A percentile compares a stretch with the other conserved stretches of the same genome.
Evolutionary conservation across 768 basidiomycete species (phyloP).

Genomic region (Leccinum pellstonianum): DNA sequence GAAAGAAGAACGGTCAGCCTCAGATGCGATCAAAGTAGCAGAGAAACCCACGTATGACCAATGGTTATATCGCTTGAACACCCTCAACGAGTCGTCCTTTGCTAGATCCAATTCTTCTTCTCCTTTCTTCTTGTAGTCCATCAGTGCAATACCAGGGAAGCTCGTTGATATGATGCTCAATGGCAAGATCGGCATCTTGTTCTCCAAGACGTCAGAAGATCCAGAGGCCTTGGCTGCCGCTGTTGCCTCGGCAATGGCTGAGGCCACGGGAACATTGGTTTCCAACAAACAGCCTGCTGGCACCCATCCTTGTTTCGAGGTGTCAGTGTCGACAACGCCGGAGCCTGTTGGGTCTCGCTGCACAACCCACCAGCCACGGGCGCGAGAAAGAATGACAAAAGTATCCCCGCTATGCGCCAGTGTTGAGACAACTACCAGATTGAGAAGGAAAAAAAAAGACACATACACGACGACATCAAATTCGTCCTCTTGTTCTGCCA

Average conservation of each 20-base stretch:
- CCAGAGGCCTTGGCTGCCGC: slow-evolving; percentile 53
- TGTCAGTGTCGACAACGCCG: slow-evolving; percentile 73
- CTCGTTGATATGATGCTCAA: slow-evolving; percentile 94
- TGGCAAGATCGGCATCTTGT: slow-evolving; percentile 81
- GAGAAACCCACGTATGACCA: slow-evolving; percentile 79
- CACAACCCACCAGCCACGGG: slow-evolving; percentile 99
- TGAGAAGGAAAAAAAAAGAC: slow-evolving; percentile 1
- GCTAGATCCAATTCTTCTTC: slow-evolving; percentile 87
- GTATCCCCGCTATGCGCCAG: slow-evolving; percentile 70
- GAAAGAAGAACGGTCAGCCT: slow-evolving; percentile 1
- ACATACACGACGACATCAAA: slow-evolving; percentile 96
- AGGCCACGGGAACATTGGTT: slow-evolving; percentile 86
- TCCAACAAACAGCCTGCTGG: slow-evolving; percentile 96
- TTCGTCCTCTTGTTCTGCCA: slow-evolving; percentile 98
- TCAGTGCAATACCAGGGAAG: slow-evolving; percentile 93
- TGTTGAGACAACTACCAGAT: slow-evolving; percentile 4
- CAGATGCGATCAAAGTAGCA: neutral
- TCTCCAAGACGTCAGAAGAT: slow-evolving; percentile 38
- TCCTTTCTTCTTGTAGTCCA: slow-evolving; percentile 94
- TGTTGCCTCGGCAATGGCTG: slow-evolving; percentile 80
- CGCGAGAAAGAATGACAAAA: slow-evolving; percentile 87
- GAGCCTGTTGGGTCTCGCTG: slow-evolving; percentile 89
- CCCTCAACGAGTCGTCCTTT: slow-evolving; percentile 86
- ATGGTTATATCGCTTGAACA: slow-evolving; percentile 98
- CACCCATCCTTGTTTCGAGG: slow-evolving; percentile 91